Percentiles rank a stretch among this genome's conserved stretches.
Evolutionary conservation across 2,329 filamentous ascomycete genomes (phyloP).

Genomic region (Aureobasidium subglaciale): DNA sequence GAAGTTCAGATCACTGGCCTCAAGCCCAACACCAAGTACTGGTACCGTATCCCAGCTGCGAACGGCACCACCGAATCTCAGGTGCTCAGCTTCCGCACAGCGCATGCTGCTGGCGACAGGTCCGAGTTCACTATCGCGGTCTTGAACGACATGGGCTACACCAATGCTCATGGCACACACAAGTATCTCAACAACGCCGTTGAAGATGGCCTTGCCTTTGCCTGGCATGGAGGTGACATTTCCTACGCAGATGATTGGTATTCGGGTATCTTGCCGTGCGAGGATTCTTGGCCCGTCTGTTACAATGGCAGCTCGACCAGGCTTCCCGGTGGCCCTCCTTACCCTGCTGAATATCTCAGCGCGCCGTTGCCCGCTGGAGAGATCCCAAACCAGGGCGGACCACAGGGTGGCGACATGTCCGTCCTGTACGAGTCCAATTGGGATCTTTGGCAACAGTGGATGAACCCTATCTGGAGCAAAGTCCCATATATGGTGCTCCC

Average conservation of each 20-base stretch:
- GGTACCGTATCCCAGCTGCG: slow-evolving; percentile 43
- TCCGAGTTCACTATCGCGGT: slow-evolving; percentile 41
- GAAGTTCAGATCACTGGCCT: slow-evolving; percentile 40
- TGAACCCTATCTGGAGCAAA: slow-evolving; percentile 36
- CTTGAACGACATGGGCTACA: slow-evolving; percentile 50
- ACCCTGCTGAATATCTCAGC: slow-evolving; percentile 35
- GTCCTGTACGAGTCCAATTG: slow-evolving; percentile 46
- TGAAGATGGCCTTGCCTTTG: slow-evolving; percentile 42
- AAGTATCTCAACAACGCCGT: slow-evolving; percentile 36
- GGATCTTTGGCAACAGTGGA: slow-evolving; percentile 48
- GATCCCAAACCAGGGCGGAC: slow-evolving; percentile 39
- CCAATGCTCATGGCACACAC: slow-evolving; percentile 44
- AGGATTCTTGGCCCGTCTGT: slow-evolving; percentile 42
- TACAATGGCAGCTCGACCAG: slow-evolving; percentile 43
- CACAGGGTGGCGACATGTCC: slow-evolving; percentile 43
- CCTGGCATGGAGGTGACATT: slow-evolving; percentile 49
- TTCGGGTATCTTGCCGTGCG: slow-evolving; percentile 45
- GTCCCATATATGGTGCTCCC: slow-evolving; percentile 46
- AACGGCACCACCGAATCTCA: slow-evolving; percentile 45
- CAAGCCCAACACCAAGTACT: slow-evolving; percentile 42
- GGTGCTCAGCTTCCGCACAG: slow-evolving; percentile 42
- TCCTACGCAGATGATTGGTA: slow-evolving; percentile 48
- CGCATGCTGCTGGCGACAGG: slow-evolving; percentile 37
- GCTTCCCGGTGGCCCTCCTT: slow-evolving; percentile 34
- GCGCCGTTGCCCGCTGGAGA: slow-evolving; percentile 41